phyloP scores from a whole-genome alignment of 495 filamentous ascomycete species.

The Penicillium lividum region DNA sequence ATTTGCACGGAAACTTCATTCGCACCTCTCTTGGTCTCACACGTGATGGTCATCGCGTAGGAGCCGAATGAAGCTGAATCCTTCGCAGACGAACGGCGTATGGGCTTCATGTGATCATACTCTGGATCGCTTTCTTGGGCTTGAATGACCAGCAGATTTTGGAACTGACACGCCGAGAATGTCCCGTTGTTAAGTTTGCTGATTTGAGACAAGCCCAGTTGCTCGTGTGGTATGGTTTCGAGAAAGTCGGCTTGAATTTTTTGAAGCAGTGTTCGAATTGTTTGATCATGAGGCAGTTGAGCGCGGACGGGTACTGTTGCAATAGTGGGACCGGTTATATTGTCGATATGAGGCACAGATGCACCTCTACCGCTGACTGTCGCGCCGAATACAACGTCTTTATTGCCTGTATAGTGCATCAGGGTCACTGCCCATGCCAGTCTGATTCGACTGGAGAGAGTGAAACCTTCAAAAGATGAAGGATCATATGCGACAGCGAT shows the following conservation, averaged over 20 bases:
- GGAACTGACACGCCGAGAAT: not conserved
- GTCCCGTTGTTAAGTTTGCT: not conserved
- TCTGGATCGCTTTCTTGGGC: not conserved
- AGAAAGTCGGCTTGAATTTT: slow-evolving; percentile 34
- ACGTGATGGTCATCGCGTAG: no score
- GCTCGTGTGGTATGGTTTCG: slow-evolving; percentile 6
- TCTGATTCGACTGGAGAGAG: slow-evolving; percentile 12
- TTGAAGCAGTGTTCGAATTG: slow-evolving; percentile 36
- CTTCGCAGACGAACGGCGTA: not conserved
- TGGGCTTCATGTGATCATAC: no score
- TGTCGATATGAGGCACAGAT: slow-evolving; percentile 30
- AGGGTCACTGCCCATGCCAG: slow-evolving; percentile 41
- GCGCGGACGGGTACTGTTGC: slow-evolving; percentile 55
- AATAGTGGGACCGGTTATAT: slow-evolving; percentile 45
- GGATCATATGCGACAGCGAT: not conserved
- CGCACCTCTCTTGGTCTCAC: no score
- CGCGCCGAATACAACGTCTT: slow-evolving; percentile 40
- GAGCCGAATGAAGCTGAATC: not conserved
- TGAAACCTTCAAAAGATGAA: not conserved
- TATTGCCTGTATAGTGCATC: slow-evolving; percentile 25
- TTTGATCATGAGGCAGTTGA: slow-evolving; percentile 20
- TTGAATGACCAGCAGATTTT: not conserved
- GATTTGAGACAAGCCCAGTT: not conserved
- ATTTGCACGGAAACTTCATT: no score
- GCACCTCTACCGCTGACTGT: slow-evolving; percentile 38